These are phyloP conservation scores for Stenocarpella maydis DNA, from an alignment of 2,329 filamentous ascomycete species.

Conservation along the genomic window DNA sequence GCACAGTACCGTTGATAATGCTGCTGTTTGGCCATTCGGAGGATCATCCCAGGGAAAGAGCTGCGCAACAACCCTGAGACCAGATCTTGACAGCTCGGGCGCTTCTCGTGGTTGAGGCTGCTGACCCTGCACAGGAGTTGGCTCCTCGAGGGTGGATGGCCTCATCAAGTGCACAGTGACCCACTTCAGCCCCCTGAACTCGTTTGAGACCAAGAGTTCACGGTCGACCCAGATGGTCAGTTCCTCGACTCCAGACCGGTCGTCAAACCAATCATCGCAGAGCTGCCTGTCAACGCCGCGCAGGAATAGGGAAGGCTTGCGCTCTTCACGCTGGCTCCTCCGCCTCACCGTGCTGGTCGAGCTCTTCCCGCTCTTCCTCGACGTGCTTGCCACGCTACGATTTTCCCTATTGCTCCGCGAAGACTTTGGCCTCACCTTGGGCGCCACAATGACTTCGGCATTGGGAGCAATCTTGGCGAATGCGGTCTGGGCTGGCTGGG, in stretches of 20 bases:
- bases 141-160: slow-evolving; percentile 77
- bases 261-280: slow-evolving; percentile 80
- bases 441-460: slow-evolving; percentile 96
- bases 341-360: slow-evolving; percentile 72
- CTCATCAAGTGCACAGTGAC: slow-evolving; percentile 87
- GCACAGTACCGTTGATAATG: slow-evolving; percentile 81
- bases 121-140: slow-evolving; percentile 73
- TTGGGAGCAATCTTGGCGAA: slow-evolving; percentile 95
- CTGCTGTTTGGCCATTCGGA: slow-evolving; percentile 80
- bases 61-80: slow-evolving; percentile 77
- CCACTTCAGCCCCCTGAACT: slow-evolving; percentile 79
- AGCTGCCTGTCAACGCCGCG: slow-evolving; percentile 77
- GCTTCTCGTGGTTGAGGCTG: slow-evolving; percentile 72
- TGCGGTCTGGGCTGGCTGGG: slow-evolving; percentile 69
- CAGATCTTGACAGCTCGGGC: slow-evolving; percentile 57
- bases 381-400: slow-evolving; percentile 80
- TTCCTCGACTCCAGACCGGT: slow-evolving; percentile 63
- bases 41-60: slow-evolving; percentile 85
- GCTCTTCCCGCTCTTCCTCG: slow-evolving; percentile 80
- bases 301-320: slow-evolving; percentile 76
- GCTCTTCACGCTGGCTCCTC: slow-evolving; percentile 66
- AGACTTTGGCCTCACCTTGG: slow-evolving; percentile 81
- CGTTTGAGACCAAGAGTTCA: slow-evolving; percentile 75
- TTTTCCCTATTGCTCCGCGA: slow-evolving; percentile 74
- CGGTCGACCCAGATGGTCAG: slow-evolving; percentile 87